Conservation (phyloP, 73 alveolate genomes). For the Blepharisma stoltei region DNA sequence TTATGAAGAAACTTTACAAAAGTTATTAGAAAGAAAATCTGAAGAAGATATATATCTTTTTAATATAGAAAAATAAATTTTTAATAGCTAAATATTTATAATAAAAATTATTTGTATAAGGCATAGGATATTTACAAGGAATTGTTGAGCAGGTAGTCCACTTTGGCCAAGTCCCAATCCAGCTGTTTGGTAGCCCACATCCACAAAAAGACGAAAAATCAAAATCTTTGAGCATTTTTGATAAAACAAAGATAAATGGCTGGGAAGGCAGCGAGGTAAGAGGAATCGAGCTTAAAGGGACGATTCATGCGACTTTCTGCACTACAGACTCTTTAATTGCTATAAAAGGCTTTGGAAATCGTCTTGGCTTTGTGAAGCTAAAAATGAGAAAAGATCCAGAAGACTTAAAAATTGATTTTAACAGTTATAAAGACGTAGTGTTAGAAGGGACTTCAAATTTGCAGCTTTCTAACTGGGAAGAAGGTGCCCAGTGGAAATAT, state of each 20-base stretch:
- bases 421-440: no score
- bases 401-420: no score
- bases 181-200: neutral
- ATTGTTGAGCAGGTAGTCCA: conserved; percentile 14
- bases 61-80: no score
- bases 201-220: neutral
- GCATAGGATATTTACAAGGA: conserved; percentile 2
- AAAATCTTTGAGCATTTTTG: neutral
- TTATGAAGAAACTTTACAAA: conserved; percentile 64
- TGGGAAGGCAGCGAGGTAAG: no score
- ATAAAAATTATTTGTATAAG: no score
- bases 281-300: no score
- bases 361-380: no score
- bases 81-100: no score
- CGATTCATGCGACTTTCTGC: no score
- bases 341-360: no score
- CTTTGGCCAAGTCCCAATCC: conserved; percentile 30
- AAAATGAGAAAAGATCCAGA: no score
- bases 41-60: neutral
- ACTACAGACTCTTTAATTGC: no score
- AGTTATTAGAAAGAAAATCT: neutral
- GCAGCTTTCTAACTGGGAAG: conserved; percentile 16
- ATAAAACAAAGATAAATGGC: neutral
- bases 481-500: conserved; percentile 20
- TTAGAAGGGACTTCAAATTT: conserved; percentile 13